Conservation (phyloP, 2,329 filamentous ascomycete species). For the Talaromyces rugulosus region DNA sequence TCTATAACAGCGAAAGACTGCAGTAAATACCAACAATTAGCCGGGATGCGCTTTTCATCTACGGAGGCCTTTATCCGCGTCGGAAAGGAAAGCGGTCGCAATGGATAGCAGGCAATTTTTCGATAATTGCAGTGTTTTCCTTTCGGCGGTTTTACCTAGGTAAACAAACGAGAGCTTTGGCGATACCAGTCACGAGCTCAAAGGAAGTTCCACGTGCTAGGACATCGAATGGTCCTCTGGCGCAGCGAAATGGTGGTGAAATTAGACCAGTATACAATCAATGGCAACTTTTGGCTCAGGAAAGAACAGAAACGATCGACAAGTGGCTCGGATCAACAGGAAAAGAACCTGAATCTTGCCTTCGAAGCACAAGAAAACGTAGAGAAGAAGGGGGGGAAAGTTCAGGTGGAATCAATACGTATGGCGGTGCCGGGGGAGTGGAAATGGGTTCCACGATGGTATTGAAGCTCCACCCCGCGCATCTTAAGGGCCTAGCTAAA, state of each 20-base stretch:
- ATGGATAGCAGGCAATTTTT: not conserved
- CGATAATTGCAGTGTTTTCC: not conserved
- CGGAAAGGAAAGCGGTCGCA: not conserved
- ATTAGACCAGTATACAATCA: not conserved
- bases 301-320: constrained; percentile 1
- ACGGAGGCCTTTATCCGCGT: not conserved
- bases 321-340: not conserved
- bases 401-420: not conserved
- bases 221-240: not conserved
- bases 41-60: not conserved
- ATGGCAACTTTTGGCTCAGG: not conserved
- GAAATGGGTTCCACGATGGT: not conserved
- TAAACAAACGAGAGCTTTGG: not conserved
- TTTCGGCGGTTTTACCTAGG: not conserved
- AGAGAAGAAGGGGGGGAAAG: not conserved
- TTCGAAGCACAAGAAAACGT: not conserved
- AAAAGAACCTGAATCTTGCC: not conserved
- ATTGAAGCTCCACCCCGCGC: constrained; percentile 1
- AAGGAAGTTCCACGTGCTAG: not conserved
- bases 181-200: not conserved
- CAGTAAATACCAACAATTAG: not conserved
- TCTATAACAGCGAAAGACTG: not conserved
- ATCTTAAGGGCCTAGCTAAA: not conserved
- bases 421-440: not conserved
- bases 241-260: not conserved